Evolutionary conservation across 1,284 basidiomycete genomes (phyloP), one percentile per base, ranked within the genome.

Genomic region (Ceratobasidium theobromae): DNA sequence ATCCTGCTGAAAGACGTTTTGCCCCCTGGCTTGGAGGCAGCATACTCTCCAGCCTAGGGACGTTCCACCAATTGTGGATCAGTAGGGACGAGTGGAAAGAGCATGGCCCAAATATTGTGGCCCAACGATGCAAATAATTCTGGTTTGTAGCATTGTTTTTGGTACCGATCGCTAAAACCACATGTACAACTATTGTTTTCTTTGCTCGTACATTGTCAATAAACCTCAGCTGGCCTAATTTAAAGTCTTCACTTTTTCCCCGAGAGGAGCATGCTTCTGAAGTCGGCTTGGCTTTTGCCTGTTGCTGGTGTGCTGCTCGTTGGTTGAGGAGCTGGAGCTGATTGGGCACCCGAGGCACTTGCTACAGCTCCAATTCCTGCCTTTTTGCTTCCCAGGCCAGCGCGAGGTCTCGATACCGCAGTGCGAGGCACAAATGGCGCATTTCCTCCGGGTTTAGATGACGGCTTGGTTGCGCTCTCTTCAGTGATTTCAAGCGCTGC

Each of bases 51-150:
- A 94, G 91, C 73, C 78, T 98, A 73, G 95, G 95, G 28, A 96
- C 94, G 14, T 98, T 98, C 84, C 95, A 98, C 76, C 95, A 98
- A 73, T 78, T 95, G 40, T 95, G 93, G 93, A 92, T 95, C 73
- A 93, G 91, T 74, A 86, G 82, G 73, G 92, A 95, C 75, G 93
- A 96, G 74, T 95, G 91, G 87, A 85, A 91, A 86, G 89, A 91
- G 73, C 89, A 91, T 72, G 89, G 89, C 53, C 86, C 83, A 72
- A 78, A 83, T 4, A 91, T 91, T 69, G 86, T 91, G 14, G 83
- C 85, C 9, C 89, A 91, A 71, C 80, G 89, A 71, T 91, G 89
- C 80, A 91, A 91, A 79, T 91, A 79, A 77, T 25, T 23, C 21
- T 33, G 23, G 43, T 11, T 41, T 23, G 12, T 51, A 23, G 49